Evolutionary conservation across 148 eudicot genomes (phyloP).

Genomic region (Amaranthus hypochondriacus): DNA sequence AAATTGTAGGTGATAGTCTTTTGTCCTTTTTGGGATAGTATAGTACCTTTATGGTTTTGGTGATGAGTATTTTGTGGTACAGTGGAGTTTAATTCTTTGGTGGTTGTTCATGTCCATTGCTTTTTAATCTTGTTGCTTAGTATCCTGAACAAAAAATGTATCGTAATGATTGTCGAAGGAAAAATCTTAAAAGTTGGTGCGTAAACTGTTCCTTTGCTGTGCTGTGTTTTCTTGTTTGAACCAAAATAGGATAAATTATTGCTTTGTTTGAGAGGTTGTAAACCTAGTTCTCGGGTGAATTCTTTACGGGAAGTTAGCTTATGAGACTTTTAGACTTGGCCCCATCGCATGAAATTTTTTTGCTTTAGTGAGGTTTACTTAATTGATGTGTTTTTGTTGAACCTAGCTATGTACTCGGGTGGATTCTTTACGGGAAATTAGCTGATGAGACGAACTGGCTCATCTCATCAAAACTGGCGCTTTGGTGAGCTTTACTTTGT

Average conservation of each 20-base stretch:
- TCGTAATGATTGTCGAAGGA: background rate
- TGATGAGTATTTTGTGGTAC: background rate
- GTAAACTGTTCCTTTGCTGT: background rate
- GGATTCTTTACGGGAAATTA: background rate
- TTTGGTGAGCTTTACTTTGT: background rate
- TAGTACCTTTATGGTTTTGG: background rate
- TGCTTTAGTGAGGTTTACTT: background rate
- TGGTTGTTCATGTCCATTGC: background rate
- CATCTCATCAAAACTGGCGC: background rate
- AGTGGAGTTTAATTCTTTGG: background rate
- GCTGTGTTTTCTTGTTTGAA: background rate
- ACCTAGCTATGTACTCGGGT: too few species aligned
- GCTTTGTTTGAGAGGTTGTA: background rate
- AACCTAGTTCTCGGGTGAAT: background rate
- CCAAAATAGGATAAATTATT: too few species aligned
- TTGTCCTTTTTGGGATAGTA: too few species aligned
- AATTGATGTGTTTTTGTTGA: background rate
- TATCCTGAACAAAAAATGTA: background rate
- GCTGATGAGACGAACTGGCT: background rate
- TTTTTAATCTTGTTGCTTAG: background rate
- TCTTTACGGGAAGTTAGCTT: background rate
- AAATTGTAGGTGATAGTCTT: too few species aligned
- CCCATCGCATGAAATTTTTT: background rate
- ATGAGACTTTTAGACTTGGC: background rate
- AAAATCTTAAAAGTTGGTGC: background rate